A percentile compares a stretch with the other conserved stretches of the same genome.
Conservation (phyloP, 2,329 filamentous ascomycete genomes). For the Claviceps monticola region DNA sequence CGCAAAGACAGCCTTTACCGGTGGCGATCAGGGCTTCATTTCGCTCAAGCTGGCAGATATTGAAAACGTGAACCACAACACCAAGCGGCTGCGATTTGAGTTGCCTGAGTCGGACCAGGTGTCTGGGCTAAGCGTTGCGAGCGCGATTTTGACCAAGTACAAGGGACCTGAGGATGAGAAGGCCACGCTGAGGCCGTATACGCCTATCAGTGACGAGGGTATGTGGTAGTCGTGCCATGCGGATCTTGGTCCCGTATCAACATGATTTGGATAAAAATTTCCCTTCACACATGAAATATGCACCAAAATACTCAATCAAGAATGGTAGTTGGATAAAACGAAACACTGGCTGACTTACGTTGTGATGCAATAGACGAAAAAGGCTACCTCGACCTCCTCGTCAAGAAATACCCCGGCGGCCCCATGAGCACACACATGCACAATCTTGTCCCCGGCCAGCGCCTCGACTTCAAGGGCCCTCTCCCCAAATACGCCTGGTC, state of each 20-base stretch:
- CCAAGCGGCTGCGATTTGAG: constrained; percentile 80
- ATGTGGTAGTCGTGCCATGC: constrained; percentile 12
- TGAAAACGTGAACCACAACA: constrained; percentile 82
- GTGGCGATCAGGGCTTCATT: constrained; percentile 82
- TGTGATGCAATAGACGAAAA: constrained; percentile 48
- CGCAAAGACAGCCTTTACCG: constrained; percentile 47
- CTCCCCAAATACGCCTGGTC: constrained; percentile 87
- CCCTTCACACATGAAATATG: not conserved
- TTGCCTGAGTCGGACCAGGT: constrained; percentile 74
- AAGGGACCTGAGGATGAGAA: constrained; percentile 74
- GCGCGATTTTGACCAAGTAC: constrained; percentile 85
- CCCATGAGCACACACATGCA: constrained; percentile 88
- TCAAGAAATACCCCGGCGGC: constrained; percentile 84
- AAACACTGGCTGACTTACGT: not conserved
- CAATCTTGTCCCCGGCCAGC: constrained; percentile 66
- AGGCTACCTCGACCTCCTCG: constrained; percentile 75
- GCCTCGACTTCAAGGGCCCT: constrained; percentile 85
- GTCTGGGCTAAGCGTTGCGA: constrained; percentile 69
- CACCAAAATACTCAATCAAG: no score
- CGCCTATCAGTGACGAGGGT: constrained; percentile 79
- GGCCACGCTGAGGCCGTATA: constrained; percentile 83
- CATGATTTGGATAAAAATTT: no score
- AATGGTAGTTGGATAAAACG: not conserved
- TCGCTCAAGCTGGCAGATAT: constrained; percentile 66
- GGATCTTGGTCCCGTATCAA: no score